Evolutionary conservation across 768 basidiomycete species (phyloP).

Genomic region (Mycena olivaceomarginata): DNA sequence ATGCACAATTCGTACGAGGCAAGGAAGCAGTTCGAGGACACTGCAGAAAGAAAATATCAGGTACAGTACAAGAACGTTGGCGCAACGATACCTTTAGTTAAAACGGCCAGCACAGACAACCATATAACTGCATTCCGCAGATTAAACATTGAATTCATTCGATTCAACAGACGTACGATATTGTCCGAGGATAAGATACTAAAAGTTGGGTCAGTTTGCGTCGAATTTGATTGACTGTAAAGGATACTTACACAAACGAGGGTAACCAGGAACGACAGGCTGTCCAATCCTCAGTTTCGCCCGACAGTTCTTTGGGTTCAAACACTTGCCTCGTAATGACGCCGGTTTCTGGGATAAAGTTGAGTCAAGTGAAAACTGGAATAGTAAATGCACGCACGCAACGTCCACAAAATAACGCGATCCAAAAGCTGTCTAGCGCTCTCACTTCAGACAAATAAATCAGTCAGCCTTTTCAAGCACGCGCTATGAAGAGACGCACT

Average conservation of each 20-base stretch:
- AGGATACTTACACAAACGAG: conserved; percentile 36
- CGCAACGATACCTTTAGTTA: conserved; percentile 35
- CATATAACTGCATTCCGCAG: conserved; percentile 34
- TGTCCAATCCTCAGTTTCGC: not conserved
- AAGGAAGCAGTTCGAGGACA: conserved; percentile 44
- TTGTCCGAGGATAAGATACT: conserved; percentile 43
- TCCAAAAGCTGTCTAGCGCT: conserved; percentile 42
- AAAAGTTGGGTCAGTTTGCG: not conserved
- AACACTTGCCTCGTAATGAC: conserved; percentile 41
- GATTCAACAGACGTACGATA: conserved; percentile 28
- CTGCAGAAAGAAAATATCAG: not conserved
- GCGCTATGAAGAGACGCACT: conserved; percentile 20
- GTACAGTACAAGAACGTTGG: not conserved
- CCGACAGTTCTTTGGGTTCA: not conserved
- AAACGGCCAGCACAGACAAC: conserved; percentile 41
- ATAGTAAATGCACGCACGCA: conserved; percentile 28
- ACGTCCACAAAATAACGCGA: conserved; percentile 44
- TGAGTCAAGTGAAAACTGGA: not conserved
- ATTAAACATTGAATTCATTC: not conserved
- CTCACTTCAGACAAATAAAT: conserved; percentile 18
- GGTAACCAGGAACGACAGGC: conserved; percentile 41
- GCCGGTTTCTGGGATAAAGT: conserved; percentile 37
- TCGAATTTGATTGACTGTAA: not conserved
- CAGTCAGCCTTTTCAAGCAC: not conserved
- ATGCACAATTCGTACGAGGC: conserved; percentile 37